Percentiles rank a stretch among this genome's conserved stretches.
Conservation (phyloP, 2,329 filamentous ascomycete species). For the Emergomyces orientalis region DNA sequence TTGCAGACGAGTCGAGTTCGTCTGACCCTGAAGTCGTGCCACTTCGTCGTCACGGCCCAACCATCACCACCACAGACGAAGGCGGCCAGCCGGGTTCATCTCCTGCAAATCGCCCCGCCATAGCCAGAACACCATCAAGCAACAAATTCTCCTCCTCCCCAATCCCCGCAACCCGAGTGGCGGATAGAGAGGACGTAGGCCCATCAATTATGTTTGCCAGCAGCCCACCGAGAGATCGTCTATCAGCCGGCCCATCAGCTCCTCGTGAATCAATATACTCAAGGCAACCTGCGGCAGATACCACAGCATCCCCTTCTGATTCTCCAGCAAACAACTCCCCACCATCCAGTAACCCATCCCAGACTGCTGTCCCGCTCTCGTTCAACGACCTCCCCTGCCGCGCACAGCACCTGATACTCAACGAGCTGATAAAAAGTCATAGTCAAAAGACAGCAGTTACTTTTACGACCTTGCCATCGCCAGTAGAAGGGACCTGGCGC, state of each 20-base stretch:
- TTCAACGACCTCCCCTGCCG: constrained; percentile 82
- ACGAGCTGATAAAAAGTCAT: constrained; percentile 66
- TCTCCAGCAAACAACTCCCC: not conserved
- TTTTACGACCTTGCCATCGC: constrained; percentile 75
- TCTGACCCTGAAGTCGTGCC: constrained; percentile 7
- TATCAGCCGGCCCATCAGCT: constrained; percentile 17
- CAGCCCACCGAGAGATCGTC: constrained; percentile 21
- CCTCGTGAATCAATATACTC: constrained; percentile 32
- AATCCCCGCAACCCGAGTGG: constrained; percentile 60
- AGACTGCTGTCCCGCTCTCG: constrained; percentile 58
- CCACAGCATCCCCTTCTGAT: not conserved
- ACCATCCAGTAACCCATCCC: constrained; percentile 45
- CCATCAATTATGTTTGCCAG: constrained; percentile 69
- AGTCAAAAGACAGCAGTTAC: constrained; percentile 65
- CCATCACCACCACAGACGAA: constrained; percentile 10
- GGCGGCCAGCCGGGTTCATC: constrained; percentile 13
- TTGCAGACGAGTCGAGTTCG: constrained; percentile 11
- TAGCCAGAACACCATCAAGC: constrained; percentile 27
- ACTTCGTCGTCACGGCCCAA: constrained; percentile 4
- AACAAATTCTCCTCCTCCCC: constrained; percentile 59
- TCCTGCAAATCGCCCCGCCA: constrained; percentile 18
- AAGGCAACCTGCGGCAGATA: constrained; percentile 20
- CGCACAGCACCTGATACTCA: constrained; percentile 77
- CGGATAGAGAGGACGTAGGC: constrained; percentile 54
- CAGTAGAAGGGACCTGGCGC: constrained; percentile 63